Evolutionary conservation across 441 rosid species (phyloP), one percentile per base, ranked within the genome.

Genomic region (Francoa sonchifolia): DNA sequence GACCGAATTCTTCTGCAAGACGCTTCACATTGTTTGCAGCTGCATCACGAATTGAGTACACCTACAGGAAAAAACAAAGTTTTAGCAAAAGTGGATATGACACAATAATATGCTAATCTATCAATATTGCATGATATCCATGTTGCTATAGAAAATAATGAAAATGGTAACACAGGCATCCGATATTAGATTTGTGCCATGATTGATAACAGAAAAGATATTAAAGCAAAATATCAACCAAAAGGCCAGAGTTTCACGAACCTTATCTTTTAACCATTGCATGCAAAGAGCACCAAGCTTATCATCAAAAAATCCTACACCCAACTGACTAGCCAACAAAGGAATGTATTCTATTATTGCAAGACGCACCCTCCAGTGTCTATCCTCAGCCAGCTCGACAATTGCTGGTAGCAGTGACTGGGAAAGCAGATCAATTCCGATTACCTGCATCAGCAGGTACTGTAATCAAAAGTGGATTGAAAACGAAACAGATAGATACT

Each of bases 301-400:
- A 58, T 92, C 96, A 58, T 92, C 99, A 11, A 92, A 90, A 45
- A 90, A 90, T 6, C 93, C 86, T 14, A 86, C 85, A 33, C 96
- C 99, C 79, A 90, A 64, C 45, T 74, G 77, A 57, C 84, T 90
- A 8, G 99, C 95, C 78, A 86, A 67, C 39, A 90, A 46, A 35
- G 99, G 99, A 62, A 86, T 85, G 41, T 90, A 90, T 58, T 90
- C 99, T 58, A 90, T 90, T 58, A 90, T 86, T 20, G 99, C 95
- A 63, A 86, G 99, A n/a, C 96, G 71, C 27, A 82, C 96, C 59
- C 95, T 82, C 99, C 99, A 90, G 50, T 90, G 99, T 42, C 90
- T 72, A 70, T 90, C 99, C 71, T 90, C 99, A 3, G 99, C 99
- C 65, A 90, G 95, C 73, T 90, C 99, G 25, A 82, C 99, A 29